Conservation (phyloP, 768 basidiomycete genomes). For the Crassisporium funariophilum region DNA sequence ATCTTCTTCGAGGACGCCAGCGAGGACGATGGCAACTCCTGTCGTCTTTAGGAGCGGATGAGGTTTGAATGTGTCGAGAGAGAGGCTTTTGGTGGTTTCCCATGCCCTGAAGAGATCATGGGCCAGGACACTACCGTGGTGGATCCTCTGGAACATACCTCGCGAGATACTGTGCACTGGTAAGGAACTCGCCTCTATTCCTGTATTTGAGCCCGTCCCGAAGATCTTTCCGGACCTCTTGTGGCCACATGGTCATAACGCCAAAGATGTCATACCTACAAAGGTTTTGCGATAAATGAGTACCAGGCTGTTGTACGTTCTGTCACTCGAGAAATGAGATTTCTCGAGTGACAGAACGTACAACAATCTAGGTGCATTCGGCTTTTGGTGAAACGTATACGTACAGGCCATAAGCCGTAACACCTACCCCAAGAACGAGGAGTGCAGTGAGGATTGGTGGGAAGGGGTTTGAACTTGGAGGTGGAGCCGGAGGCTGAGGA, state of each 20-base stretch:
- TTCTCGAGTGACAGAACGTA: neutral
- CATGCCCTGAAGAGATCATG: slow-evolving; percentile 39
- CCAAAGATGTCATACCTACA: slow-evolving; percentile 19
- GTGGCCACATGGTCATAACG: slow-evolving; percentile 66
- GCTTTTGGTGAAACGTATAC: slow-evolving; percentile 7
- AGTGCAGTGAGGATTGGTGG: slow-evolving; percentile 27
- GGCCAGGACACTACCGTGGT: neutral
- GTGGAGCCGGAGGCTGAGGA: too few species aligned
- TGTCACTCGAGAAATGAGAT: neutral
- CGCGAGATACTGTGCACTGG: slow-evolving; percentile 53
- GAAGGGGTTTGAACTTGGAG: too few species aligned
- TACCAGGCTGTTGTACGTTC: neutral
- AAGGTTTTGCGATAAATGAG: neutral
- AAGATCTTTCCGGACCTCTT: slow-evolving; percentile 61
- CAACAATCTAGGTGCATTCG: neutral
- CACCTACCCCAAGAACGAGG: slow-evolving; percentile 32
- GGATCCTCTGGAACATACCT: slow-evolving; percentile 43
- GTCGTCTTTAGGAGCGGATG: slow-evolving; percentile 67
- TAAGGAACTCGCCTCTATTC: slow-evolving; percentile 52
- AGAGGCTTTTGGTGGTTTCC: slow-evolving; percentile 51
- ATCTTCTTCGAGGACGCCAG: slow-evolving; percentile 52
- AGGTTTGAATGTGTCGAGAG: slow-evolving; percentile 35
- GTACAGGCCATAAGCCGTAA: slow-evolving; percentile 38
- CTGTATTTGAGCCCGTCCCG: slow-evolving; percentile 67
- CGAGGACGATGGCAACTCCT: slow-evolving; percentile 65